phyloP scores from a whole-genome alignment of 768 basidiomycete genomes.

The Russula dissimulans region DNA sequence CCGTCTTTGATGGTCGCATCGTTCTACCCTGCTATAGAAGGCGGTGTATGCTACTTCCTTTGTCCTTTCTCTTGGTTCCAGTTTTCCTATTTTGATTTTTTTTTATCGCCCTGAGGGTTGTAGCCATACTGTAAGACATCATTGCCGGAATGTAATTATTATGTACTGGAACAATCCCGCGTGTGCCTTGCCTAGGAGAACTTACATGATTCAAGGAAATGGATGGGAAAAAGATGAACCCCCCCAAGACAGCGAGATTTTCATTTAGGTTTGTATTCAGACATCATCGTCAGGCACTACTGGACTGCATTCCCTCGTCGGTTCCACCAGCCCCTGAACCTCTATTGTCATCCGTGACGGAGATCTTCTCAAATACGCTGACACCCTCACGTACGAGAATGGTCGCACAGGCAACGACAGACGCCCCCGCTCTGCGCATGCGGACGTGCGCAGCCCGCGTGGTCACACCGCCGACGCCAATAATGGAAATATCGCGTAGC shows the following conservation, averaged over 20 bases:
- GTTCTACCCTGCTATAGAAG: background rate
- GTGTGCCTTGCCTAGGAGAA: background rate
- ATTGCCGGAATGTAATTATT: background rate
- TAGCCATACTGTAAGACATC: background rate
- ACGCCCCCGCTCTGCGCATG: conserved; percentile 70
- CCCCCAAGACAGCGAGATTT: background rate
- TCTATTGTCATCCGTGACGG: conserved; percentile 25
- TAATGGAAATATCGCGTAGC: conserved; percentile 44
- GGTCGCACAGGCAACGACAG: conserved; percentile 57
- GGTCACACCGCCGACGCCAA: conserved; percentile 81
- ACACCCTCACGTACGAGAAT: conserved; percentile 36
- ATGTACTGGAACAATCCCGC: background rate
- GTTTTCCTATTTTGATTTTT: background rate
- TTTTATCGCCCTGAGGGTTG: background rate
- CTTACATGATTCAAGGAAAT: background rate
- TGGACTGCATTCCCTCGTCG: conserved; percentile 62
- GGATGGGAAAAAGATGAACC: background rate
- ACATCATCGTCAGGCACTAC: conserved; percentile 4
- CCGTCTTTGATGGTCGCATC: background rate
- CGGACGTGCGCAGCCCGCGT: conserved; percentile 47
- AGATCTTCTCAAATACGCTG: conserved; percentile 28
- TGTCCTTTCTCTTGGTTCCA: background rate
- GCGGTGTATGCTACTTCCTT: background rate
- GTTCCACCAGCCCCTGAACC: background rate
- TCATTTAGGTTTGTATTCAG: background rate